A percentile compares a stretch with the other conserved stretches of the same genome.
phyloP scores from a whole-genome alignment of 768 basidiomycete genomes.

The Ephemerocybe angulata region DNA sequence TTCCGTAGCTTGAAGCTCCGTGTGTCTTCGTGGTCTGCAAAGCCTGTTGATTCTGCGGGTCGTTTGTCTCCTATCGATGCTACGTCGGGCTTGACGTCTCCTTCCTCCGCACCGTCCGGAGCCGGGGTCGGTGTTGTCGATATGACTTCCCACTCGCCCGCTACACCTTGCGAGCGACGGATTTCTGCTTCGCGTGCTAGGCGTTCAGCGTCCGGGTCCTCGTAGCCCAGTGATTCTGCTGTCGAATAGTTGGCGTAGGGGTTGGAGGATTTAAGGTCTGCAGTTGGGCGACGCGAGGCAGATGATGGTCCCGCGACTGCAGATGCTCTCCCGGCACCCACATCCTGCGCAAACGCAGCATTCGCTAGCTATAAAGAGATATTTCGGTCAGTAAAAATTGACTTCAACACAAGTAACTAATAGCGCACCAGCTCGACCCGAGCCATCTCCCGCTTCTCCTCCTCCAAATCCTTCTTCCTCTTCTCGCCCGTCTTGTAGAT shows the following conservation, averaged over 20 bases:
- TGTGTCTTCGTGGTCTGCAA: slow-evolving; percentile 47
- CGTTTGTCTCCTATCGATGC: slow-evolving; percentile 15
- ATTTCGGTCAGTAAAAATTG: background rate
- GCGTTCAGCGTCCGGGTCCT: slow-evolving; percentile 71
- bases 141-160: slow-evolving; percentile 70
- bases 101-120: slow-evolving; percentile 15
- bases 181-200: slow-evolving; percentile 57
- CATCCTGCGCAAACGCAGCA: slow-evolving; percentile 74
- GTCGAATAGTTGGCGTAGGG: slow-evolving; percentile 86
- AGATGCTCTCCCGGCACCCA: slow-evolving; percentile 63
- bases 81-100: slow-evolving; percentile 36
- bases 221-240: slow-evolving; percentile 76
- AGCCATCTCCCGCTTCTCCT: slow-evolving; percentile 85
- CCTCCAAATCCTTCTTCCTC: slow-evolving; percentile 77
- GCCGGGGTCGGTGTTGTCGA: slow-evolving; percentile 20
- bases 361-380: slow-evolving; percentile 58
- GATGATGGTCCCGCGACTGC: slow-evolving; percentile 34
- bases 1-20: slow-evolving; percentile 66
- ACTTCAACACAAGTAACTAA: background rate
- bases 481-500: slow-evolving; percentile 93
- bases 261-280: slow-evolving; percentile 51
- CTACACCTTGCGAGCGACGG: slow-evolving; percentile 61
- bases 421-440: slow-evolving; percentile 71
- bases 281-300: slow-evolving; percentile 30
- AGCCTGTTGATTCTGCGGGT: slow-evolving; percentile 11